phyloP scores from a whole-genome alignment of 805 yeast genomes.

The Yamadazyma olivae region DNA sequence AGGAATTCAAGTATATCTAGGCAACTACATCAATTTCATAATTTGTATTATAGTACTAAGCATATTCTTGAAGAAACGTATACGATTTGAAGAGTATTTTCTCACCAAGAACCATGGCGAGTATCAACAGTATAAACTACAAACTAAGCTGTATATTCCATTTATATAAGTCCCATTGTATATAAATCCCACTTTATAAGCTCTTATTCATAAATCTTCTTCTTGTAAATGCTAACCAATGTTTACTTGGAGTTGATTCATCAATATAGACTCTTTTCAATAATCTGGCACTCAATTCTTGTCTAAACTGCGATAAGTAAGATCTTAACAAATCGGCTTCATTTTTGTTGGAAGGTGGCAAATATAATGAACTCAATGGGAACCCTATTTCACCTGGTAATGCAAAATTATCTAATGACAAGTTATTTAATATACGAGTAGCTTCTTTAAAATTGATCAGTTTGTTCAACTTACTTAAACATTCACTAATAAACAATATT shows the following conservation, averaged over 20 bases:
- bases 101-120: constrained; percentile 21
- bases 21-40: constrained; percentile 27
- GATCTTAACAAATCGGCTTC: constrained; percentile 78
- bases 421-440: constrained; percentile 66
- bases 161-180: constrained; percentile 11
- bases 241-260: constrained; percentile 71
- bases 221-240: constrained; percentile 94
- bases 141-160: constrained; percentile 28
- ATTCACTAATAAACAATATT: constrained; percentile 82
- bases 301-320: constrained; percentile 90
- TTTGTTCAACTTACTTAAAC: constrained; percentile 60
- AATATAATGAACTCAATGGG: constrained; percentile 79
- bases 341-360: constrained; percentile 67
- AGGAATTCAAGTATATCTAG: constrained; percentile 28
- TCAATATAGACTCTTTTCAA: constrained; percentile 69
- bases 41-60: constrained; percentile 48
- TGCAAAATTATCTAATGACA: constrained; percentile 82
- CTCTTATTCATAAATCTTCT: constrained; percentile 95
- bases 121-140: constrained; percentile 22
- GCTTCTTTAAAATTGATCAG: constrained; percentile 57
- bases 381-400: constrained; percentile 96
- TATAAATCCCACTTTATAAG: too few relatives aligned
- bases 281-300: constrained; percentile 82
- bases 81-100: constrained; percentile 33
- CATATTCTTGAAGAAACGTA: constrained; percentile 31